Percentiles rank a stretch among this genome's conserved stretches.
These are phyloP conservation scores for Amanita jacksonii DNA, from an alignment of 768 basidiomycete species.

Conservation along the genomic window DNA sequence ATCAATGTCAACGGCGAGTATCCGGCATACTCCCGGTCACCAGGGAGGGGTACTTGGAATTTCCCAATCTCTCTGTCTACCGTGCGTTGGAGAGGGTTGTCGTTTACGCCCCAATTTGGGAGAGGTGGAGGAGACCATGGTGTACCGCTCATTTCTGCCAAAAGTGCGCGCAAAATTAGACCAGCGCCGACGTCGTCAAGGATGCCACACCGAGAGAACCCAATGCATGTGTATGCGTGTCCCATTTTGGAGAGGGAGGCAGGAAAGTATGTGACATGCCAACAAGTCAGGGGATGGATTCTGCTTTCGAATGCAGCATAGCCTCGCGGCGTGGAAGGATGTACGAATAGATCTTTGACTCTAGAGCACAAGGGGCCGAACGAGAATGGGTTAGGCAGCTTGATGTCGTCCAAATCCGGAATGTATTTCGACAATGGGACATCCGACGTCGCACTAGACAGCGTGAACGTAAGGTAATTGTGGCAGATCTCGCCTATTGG, in stretches of 20 bases:
- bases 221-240: constrained; percentile 27
- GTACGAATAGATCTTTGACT: constrained; percentile 27
- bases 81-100: constrained; percentile 24
- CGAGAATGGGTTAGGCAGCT: neutral
- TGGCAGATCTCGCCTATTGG: constrained; percentile 25
- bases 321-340: constrained; percentile 28
- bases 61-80: constrained; percentile 14
- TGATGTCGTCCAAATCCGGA: neutral
- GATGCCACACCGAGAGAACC: constrained; percentile 32
- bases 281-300: constrained; percentile 29
- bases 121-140: constrained; percentile 28
- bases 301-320: constrained; percentile 25
- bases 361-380: constrained; percentile 22
- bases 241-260: constrained; percentile 17
- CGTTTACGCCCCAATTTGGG: constrained; percentile 22
- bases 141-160: constrained; percentile 27
- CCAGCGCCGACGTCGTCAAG: constrained; percentile 33
- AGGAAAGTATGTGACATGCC: constrained; percentile 35
- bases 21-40: neutral
- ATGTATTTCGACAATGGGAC: constrained; percentile 26
- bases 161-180: constrained; percentile 26
- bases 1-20: neutral
- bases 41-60: constrained; percentile 5
- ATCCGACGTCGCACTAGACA: constrained; percentile 26
- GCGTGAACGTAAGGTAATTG: constrained; percentile 24